Conservation (phyloP, 768 basidiomycete species). For the Tricholoma sp. region DNA sequence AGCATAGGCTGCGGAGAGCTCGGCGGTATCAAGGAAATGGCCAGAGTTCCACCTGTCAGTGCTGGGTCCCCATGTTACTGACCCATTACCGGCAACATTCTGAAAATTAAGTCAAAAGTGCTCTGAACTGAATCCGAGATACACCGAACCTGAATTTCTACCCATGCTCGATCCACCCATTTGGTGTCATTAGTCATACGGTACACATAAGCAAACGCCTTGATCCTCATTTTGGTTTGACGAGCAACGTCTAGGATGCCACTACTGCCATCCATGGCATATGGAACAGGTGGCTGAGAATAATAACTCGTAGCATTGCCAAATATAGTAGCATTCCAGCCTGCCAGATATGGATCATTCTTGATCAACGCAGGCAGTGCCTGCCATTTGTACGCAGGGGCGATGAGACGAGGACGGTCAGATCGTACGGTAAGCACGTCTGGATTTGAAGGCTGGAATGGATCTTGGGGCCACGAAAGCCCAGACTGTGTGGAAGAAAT, state of each 20-base stretch:
- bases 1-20: conserved; percentile 82
- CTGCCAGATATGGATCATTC: conserved; percentile 77
- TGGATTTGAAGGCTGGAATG: conserved; percentile 65
- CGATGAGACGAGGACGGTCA: conserved; percentile 88
- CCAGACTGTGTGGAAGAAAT: conserved; percentile 43
- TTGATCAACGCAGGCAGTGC: conserved; percentile 74
- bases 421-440: conserved; percentile 55
- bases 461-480: conserved; percentile 75
- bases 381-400: conserved; percentile 88
- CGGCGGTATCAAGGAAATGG: conserved; percentile 94
- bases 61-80: conserved; percentile 58
- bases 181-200: conserved; percentile 88
- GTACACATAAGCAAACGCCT: conserved; percentile 89
- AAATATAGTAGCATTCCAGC: conserved; percentile 91
- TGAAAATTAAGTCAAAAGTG: conserved; percentile 18
- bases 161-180: conserved; percentile 85
- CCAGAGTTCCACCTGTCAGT: conserved; percentile 75
- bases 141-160: conserved; percentile 68
- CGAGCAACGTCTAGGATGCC: conserved; percentile 92
- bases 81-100: conserved; percentile 75
- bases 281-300: conserved; percentile 56
- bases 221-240: conserved; percentile 85
- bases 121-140: background rate
- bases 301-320: conserved; percentile 79
- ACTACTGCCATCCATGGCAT: conserved; percentile 74